These are phyloP conservation scores for Firmiana major DNA, from an alignment of 345 rosid genomes.

Conservation along the genomic window DNA sequence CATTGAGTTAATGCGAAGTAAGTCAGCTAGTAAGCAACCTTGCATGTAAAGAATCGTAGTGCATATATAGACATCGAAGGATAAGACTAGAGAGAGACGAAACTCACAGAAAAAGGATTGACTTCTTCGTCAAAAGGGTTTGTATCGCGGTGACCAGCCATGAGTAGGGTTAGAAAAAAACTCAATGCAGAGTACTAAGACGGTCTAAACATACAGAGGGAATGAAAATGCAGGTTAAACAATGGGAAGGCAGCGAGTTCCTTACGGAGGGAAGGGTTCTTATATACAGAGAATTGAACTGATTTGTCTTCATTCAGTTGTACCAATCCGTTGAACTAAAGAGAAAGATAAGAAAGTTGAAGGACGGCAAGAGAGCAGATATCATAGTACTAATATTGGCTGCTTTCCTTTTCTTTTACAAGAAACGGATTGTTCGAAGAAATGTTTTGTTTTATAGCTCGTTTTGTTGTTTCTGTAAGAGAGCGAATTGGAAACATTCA, in stretches of 20 bases:
- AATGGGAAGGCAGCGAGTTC: not conserved
- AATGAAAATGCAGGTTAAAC: no score
- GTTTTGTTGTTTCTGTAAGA: not conserved
- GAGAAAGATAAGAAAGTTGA: no score
- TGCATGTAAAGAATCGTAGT: not conserved
- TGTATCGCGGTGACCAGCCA: slow-evolving; percentile 75
- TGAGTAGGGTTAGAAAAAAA: slow-evolving; percentile 2
- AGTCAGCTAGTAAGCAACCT: not conserved
- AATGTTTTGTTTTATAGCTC: not conserved
- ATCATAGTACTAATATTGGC: not conserved
- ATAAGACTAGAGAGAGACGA: not conserved
- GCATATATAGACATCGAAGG: not conserved
- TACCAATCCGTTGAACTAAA: not conserved
- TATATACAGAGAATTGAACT: not conserved
- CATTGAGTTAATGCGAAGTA: no score
- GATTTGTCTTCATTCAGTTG: not conserved
- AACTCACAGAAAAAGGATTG: slow-evolving; percentile 85
- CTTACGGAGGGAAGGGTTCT: not conserved
- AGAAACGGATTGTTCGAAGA: not conserved
- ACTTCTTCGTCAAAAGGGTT: slow-evolving; percentile 85
- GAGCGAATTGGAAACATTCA: not conserved
- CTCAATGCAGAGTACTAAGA: not conserved
- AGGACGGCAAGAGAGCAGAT: not conserved
- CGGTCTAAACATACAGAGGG: not conserved
- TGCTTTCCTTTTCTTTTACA: not conserved